Evolutionary conservation across 1,284 basidiomycete genomes (phyloP).

Genomic region (Ustilago tritici): DNA sequence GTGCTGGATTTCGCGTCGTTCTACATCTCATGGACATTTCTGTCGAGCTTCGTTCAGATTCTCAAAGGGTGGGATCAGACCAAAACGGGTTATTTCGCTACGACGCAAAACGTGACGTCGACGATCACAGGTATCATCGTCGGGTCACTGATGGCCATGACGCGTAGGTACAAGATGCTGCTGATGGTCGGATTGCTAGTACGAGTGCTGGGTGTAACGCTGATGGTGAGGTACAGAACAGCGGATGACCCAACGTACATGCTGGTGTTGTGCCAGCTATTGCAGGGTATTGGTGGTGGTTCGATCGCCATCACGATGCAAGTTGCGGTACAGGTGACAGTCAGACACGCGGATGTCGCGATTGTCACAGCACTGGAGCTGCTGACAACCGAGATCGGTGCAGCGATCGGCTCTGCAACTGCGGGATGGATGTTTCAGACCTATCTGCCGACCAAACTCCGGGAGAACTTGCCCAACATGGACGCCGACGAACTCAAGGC

Average conservation of each 20-base stretch:
- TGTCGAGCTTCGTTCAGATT: conserved; percentile 67
- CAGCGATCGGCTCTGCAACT: conserved; percentile 78
- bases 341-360: conserved; percentile 81
- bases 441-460: conserved; percentile 76
- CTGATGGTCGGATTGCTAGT: conserved; percentile 78
- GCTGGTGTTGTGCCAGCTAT: conserved; percentile 73
- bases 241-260: conserved; percentile 73
- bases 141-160: conserved; percentile 75
- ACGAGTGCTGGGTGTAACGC: conserved; percentile 76
- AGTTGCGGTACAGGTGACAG: conserved; percentile 82
- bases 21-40: conserved; percentile 70
- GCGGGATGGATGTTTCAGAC: conserved; percentile 75
- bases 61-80: conserved; percentile 67
- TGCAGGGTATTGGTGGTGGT: conserved; percentile 84
- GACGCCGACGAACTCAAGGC: conserved; percentile 53
- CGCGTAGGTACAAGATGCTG: conserved; percentile 76
- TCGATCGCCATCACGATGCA: conserved; percentile 79
- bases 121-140: conserved; percentile 77
- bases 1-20: conserved; percentile 70
- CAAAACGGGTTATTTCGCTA: conserved; percentile 65
- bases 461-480: conserved; percentile 72
- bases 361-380: conserved; percentile 84
- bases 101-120: conserved; percentile 74
- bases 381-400: conserved; percentile 82
- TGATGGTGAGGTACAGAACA: conserved; percentile 74